These are phyloP conservation scores for Microdochium bolleyi DNA, from an alignment of 2,329 filamentous ascomycete species.

Conservation along the genomic window DNA sequence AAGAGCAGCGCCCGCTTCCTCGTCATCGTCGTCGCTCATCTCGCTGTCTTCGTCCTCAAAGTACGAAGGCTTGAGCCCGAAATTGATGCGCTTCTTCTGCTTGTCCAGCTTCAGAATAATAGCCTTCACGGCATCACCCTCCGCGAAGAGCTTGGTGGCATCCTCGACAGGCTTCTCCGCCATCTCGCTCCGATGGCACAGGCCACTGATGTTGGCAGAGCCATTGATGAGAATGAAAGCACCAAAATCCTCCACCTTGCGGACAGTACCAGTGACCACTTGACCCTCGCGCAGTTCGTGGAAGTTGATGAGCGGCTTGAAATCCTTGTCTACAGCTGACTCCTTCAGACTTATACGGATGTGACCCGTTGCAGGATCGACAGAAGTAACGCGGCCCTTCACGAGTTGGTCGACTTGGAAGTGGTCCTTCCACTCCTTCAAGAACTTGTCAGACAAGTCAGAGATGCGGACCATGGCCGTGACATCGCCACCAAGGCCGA, in stretches of 20 bases:
- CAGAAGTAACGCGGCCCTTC: conserved; percentile 70
- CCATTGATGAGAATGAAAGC: conserved; percentile 88
- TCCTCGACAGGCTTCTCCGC: conserved; percentile 76
- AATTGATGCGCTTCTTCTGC: conserved; percentile 71
- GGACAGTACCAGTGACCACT: conserved; percentile 79
- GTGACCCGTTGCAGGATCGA: conserved; percentile 61
- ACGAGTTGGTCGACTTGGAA: conserved; percentile 89
- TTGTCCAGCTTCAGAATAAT: conserved; percentile 72
- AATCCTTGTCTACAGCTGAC: conserved; percentile 74
- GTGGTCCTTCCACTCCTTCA: conserved; percentile 92
- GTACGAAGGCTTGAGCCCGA: conserved; percentile 89
- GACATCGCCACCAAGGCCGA: conserved; percentile 73
- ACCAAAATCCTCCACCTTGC: conserved; percentile 91
- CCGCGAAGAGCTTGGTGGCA: conserved; percentile 81
- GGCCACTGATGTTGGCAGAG: conserved; percentile 80
- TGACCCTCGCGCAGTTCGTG: conserved; percentile 74
- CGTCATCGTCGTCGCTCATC: conserved; percentile 34
- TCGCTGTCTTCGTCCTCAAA: conserved; percentile 58
- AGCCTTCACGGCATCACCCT: conserved; percentile 90
- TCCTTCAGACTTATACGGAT: conserved; percentile 82
- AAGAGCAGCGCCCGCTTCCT: conserved; percentile 15
- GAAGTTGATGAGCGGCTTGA: conserved; percentile 64
- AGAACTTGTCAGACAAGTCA: conserved; percentile 80
- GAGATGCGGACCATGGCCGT: conserved; percentile 78
- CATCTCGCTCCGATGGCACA: conserved; percentile 90